Evolutionary conservation across 306 rosid genomes (phyloP).

Genomic region (Medicago lupulina): DNA sequence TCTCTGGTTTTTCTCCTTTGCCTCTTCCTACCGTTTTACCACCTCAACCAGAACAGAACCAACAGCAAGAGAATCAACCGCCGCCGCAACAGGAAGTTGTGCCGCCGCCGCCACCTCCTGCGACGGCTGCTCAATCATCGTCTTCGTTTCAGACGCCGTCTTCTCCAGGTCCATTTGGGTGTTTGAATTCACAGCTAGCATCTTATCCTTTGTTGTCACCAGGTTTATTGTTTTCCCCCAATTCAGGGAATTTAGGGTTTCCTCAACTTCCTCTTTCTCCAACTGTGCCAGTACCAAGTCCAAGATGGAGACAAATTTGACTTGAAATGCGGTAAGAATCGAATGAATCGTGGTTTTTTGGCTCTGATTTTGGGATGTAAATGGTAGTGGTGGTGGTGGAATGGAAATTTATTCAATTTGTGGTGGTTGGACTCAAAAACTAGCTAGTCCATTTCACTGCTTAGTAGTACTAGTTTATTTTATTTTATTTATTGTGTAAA

Average conservation of each 20-base stretch:
- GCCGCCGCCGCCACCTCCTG: background rate
- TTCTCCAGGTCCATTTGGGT: slow-evolving; percentile 79
- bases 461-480: slow-evolving; percentile 31
- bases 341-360: slow-evolving; percentile 37
- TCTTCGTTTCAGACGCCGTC: slow-evolving; percentile 60
- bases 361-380: slow-evolving; percentile 53
- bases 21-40: slow-evolving; percentile 45
- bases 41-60: slow-evolving; percentile 29
- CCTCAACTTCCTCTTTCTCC: slow-evolving; percentile 95
- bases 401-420: slow-evolving; percentile 58
- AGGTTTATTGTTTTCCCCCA: slow-evolving; percentile 69
- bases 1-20: slow-evolving; percentile 78
- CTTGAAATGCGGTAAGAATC: slow-evolving; percentile 48
- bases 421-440: slow-evolving; percentile 53
- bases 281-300: slow-evolving; percentile 81
- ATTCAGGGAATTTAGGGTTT: slow-evolving; percentile 73
- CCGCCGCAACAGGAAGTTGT: background rate
- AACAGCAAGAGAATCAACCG: background rate
- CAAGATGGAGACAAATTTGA: slow-evolving; percentile 74
- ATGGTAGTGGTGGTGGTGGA: slow-evolving; percentile 50
- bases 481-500: slow-evolving; percentile 63
- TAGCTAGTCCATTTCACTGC: slow-evolving; percentile 48
- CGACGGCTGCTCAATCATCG: slow-evolving; percentile 29
- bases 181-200: slow-evolving; percentile 84
- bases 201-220: slow-evolving; percentile 76